Evolutionary conservation across 208 protist genomes (phyloP).

Genomic region (Leishmania guyanensis): DNA sequence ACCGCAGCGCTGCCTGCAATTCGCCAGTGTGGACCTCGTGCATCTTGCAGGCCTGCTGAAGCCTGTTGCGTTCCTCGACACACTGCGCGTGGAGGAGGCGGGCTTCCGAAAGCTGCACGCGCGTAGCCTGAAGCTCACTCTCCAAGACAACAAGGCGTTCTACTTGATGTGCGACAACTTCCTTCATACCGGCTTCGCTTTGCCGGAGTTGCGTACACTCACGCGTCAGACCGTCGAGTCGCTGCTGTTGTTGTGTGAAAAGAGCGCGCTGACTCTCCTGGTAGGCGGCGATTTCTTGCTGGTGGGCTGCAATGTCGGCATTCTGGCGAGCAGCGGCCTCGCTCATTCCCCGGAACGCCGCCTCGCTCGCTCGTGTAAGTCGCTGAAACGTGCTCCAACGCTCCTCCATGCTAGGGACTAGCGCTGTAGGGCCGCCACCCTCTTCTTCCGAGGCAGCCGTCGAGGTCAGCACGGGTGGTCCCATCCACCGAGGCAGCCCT

Average conservation of each 20-base stretch:
- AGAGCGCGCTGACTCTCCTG: conserved; percentile 31
- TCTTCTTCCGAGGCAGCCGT: not conserved
- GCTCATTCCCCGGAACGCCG: conserved; percentile 18
- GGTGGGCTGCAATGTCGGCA: conserved; percentile 11
- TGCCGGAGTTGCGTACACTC: conserved; percentile 32
- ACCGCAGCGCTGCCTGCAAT: conserved; percentile 26
- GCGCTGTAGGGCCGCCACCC: not conserved
- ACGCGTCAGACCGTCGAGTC: conserved; percentile 22
- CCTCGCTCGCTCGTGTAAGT: conserved; percentile 24
- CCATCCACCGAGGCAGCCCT: conserved; percentile 9
- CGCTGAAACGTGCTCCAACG: conserved; percentile 28
- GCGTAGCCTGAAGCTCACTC: conserved; percentile 24
- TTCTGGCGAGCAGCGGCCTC: conserved; percentile 12
- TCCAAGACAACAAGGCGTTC: conserved; percentile 30
- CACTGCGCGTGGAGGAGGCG: conserved; percentile 16
- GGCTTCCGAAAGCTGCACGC: conserved; percentile 16
- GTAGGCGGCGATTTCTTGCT: conserved; percentile 34
- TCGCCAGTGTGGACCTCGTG: conserved; percentile 26
- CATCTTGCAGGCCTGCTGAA: conserved; percentile 29
- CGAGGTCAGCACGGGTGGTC: conserved; percentile 19
- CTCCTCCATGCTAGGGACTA: conserved; percentile 25
- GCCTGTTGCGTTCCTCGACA: conserved; percentile 14
- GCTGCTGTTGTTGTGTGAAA: conserved; percentile 23
- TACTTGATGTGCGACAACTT: conserved; percentile 34
- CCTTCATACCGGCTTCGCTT: conserved; percentile 25